Conservation (phyloP, 306 rosid species). For the Cucurbita argyrosperma region DNA sequence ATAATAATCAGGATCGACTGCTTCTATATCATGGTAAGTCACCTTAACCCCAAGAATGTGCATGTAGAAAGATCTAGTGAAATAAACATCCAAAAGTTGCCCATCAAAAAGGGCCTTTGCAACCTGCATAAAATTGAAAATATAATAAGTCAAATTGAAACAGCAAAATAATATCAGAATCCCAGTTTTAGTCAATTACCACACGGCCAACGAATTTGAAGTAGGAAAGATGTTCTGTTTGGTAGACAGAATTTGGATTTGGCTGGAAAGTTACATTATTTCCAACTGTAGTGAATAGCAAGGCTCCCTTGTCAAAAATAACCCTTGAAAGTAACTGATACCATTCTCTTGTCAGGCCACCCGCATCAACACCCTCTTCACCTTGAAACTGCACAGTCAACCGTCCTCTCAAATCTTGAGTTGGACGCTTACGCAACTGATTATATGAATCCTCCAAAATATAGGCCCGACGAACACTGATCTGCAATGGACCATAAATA, state of each 20-base stretch:
- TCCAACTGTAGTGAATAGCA: constrained; percentile 93
- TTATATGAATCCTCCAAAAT: constrained; percentile 94
- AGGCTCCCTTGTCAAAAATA: constrained; percentile 89
- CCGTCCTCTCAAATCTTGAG: constrained; percentile 78
- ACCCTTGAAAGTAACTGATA: constrained; percentile 92
- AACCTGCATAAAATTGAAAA: constrained; percentile 44
- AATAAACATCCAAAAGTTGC: constrained; percentile 94
- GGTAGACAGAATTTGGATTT: constrained; percentile 91
- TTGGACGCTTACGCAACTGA: constrained; percentile 90
- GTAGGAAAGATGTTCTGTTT: constrained; percentile 97
- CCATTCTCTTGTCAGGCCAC: constrained; percentile 99
- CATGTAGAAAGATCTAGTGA: constrained; percentile 95
- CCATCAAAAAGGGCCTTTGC: constrained; percentile 97
- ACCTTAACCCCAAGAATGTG: constrained; percentile 95
- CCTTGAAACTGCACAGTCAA: constrained; percentile 96
- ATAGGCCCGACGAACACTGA: constrained; percentile 89
- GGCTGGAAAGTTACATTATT: constrained; percentile 96
- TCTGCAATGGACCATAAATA: constrained; percentile 70
- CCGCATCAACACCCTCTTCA: constrained; percentile 99
- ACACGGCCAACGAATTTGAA: constrained; percentile 97
- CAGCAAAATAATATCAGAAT: not conserved
- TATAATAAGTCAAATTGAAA: not conserved
- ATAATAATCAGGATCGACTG: constrained; percentile 97
- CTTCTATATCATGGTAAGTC: constrained; percentile 99
- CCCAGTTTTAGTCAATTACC: constrained; percentile 36